These are phyloP conservation scores for Cyberlindnera maclurae DNA, from an alignment of 805 yeast species.

Conservation along the genomic window DNA sequence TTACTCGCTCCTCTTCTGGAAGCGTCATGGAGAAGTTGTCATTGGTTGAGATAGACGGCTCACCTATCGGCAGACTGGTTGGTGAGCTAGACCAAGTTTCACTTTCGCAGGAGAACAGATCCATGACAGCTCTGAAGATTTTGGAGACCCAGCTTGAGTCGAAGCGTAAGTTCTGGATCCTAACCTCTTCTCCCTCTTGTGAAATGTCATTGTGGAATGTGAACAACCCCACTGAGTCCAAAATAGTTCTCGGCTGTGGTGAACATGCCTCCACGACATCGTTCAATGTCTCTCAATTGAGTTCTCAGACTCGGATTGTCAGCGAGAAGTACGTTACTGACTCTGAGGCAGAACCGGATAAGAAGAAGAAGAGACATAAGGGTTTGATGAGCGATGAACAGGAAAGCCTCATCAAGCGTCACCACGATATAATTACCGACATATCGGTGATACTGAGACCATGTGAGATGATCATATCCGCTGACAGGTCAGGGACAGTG, in stretches of 20 bases:
- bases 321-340: conserved; percentile 28
- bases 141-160: conserved; percentile 16
- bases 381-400: conserved; percentile 37
- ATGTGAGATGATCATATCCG: conserved; percentile 54
- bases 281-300: conserved; percentile 26
- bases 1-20: conserved; percentile 14
- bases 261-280: conserved; percentile 10
- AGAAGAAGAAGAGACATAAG: conserved; percentile 19
- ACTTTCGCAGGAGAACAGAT: conserved; percentile 3
- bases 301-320: conserved; percentile 33
- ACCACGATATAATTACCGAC: conserved; percentile 45
- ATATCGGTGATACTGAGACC: conserved; percentile 42
- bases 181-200: conserved; percentile 12
- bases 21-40: conserved; percentile 15
- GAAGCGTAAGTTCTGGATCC: conserved; percentile 15
- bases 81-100: neutral
- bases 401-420: conserved; percentile 35
- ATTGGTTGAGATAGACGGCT: conserved; percentile 12
- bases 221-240: conserved; percentile 24
- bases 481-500: conserved; percentile 59
- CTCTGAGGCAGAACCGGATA: conserved; percentile 4
- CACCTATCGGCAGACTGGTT: conserved; percentile 1
- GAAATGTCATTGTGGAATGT: conserved; percentile 33
- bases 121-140: conserved; percentile 15
- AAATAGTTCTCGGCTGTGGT: conserved; percentile 19